A percentile compares a stretch with the other conserved stretches of the same genome.
These are phyloP conservation scores for Citrus trifoliata DNA, from an alignment of 345 rosid species.

Conservation along the genomic window DNA sequence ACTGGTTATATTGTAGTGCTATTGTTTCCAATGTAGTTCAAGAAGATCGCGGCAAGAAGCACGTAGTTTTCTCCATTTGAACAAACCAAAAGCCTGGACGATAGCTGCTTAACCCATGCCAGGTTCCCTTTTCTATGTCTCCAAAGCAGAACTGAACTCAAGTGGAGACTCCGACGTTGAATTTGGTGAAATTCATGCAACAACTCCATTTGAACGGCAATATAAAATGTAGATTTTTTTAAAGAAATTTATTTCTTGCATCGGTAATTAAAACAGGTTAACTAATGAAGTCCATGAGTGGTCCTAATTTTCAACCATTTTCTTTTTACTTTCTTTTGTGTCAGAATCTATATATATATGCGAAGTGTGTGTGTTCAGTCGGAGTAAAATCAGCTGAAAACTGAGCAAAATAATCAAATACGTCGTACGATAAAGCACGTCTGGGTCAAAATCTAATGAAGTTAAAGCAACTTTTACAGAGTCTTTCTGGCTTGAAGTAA, in stretches of 20 bases:
- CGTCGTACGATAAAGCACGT: not conserved
- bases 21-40: not conserved
- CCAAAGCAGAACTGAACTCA: not conserved
- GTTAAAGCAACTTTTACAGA: not conserved
- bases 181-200: slow-evolving; percentile 12
- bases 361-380: not conserved
- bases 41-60: not conserved
- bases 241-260: too few species aligned
- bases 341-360: not conserved
- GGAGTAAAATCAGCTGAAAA: not conserved
- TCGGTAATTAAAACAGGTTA: too few species aligned
- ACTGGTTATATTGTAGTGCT: not conserved
- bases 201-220: not conserved
- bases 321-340: not conserved
- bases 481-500: not conserved
- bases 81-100: not conserved
- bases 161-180: not conserved
- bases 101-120: not conserved
- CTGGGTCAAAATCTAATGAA: not conserved
- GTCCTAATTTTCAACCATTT: not conserved
- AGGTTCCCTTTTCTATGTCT: not conserved
- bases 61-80: not conserved
- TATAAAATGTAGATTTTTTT: not conserved
- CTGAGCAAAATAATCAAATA: not conserved
- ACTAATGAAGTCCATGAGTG: not conserved